Base-by-base conservation (phyloP, 257 asterid species). In the Fraxinus quadrangulata region DNA sequence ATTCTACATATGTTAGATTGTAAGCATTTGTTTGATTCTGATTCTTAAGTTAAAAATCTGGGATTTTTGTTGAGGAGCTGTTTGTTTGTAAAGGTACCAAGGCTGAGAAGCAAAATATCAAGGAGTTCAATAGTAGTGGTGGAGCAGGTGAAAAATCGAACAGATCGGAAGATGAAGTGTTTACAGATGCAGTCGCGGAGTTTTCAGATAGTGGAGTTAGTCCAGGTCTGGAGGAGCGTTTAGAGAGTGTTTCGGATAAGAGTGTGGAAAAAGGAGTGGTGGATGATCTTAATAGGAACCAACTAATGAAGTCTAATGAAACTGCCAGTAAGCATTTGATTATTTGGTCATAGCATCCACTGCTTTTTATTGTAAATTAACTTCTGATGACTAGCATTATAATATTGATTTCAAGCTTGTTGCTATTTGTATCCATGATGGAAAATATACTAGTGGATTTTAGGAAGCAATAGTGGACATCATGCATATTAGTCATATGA, bases 131-230 rank as follows among this genome's bases (percentile, higher is more conserved):
- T 13, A 59, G 85, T 75, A 85, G 83, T 70, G 83, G 76, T 69
- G 86, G 83, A 74, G 80, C 75, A n/a, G 88, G 86, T 74, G 81
- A 67, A 75, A 87, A 72, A 80, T 88, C 92, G 4, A 56, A 42
- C 65, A 88, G 54, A 84, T 89, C 97, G 26, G 98, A 89, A 70
- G 96, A 90, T 45, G 98, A 94, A 34, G 80, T 86, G 77, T 94
- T 82, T 80, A 79, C 97, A 37, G 98, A 94, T 86, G 98, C 96
- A 59, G 86, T 82, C 51, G 76, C 90, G 0, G 97, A 89, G 24
- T 92, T 94, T 85, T 79, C 94, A 0, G 96, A 92, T 37, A 83
- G 89, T 79, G 92, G 89, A 47, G 66, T 72, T 56, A 87, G 83
- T 80, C 90, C 91, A 4, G 79, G 73, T 28, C 7, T 81, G 81